Percentiles rank a stretch among this genome's conserved stretches.
Conservation (phyloP, 2,329 filamentous ascomycete genomes). For the Xylaria sp. region DNA sequence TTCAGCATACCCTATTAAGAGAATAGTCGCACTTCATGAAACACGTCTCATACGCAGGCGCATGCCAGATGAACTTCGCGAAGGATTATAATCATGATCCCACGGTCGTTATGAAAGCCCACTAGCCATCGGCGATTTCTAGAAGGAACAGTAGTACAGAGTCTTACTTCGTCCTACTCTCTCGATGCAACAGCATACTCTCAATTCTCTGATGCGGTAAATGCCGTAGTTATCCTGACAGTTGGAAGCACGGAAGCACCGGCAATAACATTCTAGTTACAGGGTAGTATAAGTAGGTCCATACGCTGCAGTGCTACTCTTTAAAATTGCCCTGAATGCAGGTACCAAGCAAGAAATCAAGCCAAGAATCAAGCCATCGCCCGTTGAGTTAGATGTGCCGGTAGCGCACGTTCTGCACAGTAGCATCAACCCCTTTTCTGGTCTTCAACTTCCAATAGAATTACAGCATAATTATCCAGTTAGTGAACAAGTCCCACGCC, state of each 20-base stretch:
- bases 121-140: not conserved
- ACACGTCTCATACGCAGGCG: not conserved
- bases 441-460: not conserved
- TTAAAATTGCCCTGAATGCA: conserved; percentile 4
- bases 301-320: not conserved
- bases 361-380: not conserved
- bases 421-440: conserved; percentile 11
- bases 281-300: not conserved
- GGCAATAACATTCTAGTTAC: conserved; percentile 5
- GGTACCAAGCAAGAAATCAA: not conserved
- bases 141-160: not conserved
- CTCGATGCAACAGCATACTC: not conserved
- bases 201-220: not conserved
- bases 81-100: not conserved
- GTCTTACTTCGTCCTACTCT: not conserved
- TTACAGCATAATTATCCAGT: conserved; percentile 6
- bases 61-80: not conserved
- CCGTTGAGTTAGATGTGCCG: not conserved
- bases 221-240: conserved; percentile 4
- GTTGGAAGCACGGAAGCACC: conserved; percentile 18
- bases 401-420: not conserved
- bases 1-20: not conserved
- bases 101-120: not conserved
- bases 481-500: not conserved
- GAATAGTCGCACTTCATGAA: not conserved